Base-by-base conservation (phyloP, 371 early-diverging fungal species). In the Mortierella sp. region DNA sequence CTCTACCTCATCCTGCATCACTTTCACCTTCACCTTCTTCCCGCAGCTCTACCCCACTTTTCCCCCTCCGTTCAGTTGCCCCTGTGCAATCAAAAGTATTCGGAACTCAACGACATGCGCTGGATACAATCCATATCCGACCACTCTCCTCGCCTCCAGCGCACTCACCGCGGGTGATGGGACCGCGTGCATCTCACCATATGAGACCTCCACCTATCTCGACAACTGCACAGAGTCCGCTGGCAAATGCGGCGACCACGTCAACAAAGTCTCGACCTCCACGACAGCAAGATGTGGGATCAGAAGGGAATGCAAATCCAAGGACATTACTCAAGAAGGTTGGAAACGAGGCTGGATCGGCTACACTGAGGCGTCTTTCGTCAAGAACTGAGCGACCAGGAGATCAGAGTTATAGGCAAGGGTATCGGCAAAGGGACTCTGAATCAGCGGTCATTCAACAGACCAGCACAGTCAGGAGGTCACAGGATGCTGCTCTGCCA, bases 1-100 rank as follows among this genome's bases (percentile, higher is more conserved):
- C 19, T 16, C 72, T 14, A 0, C 47, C 48, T 21, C 38, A 74
- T 9, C 26, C 74, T 42, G 31, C 73, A 44, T 21, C 80, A 10
- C 28, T 44, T 47, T 65, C 70, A 10, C 28, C 54, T 47, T 65
- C 70, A n/a, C 26, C 74, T n/a, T 54, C 19, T 50, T 24, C 58
- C 26, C 57, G 34, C 47, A 28, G 44, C 24, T 54, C 79, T 13
- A 77, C 68, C 0, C 87, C 87, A n/a, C 76, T 82, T 3, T 75
- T 86, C 48, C 87, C 82, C 9, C 80, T 86, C 13, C 77, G 87
- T 45, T 86, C 87, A 2, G 87, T 86, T 5, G 87, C 87, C 4
- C 87, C 87, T 38, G 68, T 76, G 6, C 85, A 81, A 44, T 73
- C 82, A 0, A 77, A 78, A 48, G 77, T 85, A n/a, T 85, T 85